Conservation (phyloP, 164 flowering plant genomes). For the Kalanchoe fedtschenkoi region DNA sequence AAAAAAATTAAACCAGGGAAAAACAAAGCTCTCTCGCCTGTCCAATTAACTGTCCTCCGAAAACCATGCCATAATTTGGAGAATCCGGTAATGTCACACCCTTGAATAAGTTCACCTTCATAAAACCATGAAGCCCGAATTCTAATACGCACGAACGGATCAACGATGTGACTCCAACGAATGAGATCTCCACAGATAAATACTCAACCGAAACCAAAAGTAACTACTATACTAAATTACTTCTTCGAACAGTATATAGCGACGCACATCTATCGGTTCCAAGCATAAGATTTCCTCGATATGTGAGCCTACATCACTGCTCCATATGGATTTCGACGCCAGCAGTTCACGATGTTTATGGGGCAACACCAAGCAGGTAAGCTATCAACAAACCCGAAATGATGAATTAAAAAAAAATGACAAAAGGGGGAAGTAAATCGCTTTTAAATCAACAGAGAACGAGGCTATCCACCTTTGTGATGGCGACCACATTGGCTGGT, state of each 20-base stretch:
- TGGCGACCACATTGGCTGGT: conserved; percentile 59
- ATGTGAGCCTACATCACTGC: conserved; percentile 47
- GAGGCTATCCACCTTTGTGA: conserved; percentile 46
- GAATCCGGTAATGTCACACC: conserved; percentile 85
- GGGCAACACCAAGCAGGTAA: conserved; percentile 75
- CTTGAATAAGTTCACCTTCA: conserved; percentile 68
- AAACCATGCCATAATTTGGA: conserved; percentile 72
- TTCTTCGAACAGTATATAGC: neutral
- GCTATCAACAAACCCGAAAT: conserved; percentile 37
- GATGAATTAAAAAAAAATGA: too few species aligned
- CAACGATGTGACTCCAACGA: too few species aligned
- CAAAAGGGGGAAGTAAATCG: neutral
- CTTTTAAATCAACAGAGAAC: neutral
- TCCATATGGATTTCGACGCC: conserved; percentile 80
- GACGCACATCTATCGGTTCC: conserved; percentile 80
- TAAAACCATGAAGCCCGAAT: neutral
- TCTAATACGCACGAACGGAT: too few species aligned
- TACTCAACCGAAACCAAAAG: too few species aligned
- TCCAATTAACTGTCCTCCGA: conserved; percentile 90
- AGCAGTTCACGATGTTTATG: conserved; percentile 38
- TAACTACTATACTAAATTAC: too few species aligned
- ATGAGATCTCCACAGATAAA: too few species aligned
- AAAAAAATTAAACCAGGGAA: neutral
- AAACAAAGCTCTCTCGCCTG: conserved; percentile 40
- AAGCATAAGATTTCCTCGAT: conserved; percentile 71